Evolutionary conservation across 2,329 filamentous ascomycete species (phyloP).

Genomic region (Aureobasidium namibiae): DNA sequence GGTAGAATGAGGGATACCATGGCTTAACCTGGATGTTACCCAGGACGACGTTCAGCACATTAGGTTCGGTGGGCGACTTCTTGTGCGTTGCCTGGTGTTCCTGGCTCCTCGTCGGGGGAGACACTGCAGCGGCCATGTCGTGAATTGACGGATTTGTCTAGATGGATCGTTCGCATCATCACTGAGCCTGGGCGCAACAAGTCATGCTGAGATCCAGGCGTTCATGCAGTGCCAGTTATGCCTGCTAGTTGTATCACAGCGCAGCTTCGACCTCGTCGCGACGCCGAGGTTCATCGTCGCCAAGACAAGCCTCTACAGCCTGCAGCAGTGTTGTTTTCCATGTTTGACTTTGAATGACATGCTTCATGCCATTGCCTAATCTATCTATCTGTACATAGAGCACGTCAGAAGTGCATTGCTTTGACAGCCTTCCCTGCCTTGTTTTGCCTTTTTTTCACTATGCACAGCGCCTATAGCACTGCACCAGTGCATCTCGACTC

Average conservation of each 20-base stretch:
- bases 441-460: background rate
- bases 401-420: background rate
- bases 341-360: background rate
- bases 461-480: background rate
- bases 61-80: slow-evolving; percentile 44
- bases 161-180: slow-evolving; percentile 1
- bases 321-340: background rate
- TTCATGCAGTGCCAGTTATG: slow-evolving; percentile 7
- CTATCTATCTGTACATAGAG: background rate
- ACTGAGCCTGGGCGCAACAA: background rate
- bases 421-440: background rate
- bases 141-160: background rate
- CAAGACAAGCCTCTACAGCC: background rate
- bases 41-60: slow-evolving; percentile 79
- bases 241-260: slow-evolving; percentile 4
- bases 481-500: background rate
- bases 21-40: slow-evolving; percentile 77
- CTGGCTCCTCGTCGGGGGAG: slow-evolving; percentile 7
- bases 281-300: background rate
- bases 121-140: slow-evolving; percentile 11
- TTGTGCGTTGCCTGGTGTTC: slow-evolving; percentile 7
- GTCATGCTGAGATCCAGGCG: background rate
- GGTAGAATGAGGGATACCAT: slow-evolving; percentile 89
- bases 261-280: background rate
- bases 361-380: slow-evolving; percentile 1